Conservation (phyloP, 2,329 filamentous ascomycete species). For the Colletotrichum costaricense region DNA sequence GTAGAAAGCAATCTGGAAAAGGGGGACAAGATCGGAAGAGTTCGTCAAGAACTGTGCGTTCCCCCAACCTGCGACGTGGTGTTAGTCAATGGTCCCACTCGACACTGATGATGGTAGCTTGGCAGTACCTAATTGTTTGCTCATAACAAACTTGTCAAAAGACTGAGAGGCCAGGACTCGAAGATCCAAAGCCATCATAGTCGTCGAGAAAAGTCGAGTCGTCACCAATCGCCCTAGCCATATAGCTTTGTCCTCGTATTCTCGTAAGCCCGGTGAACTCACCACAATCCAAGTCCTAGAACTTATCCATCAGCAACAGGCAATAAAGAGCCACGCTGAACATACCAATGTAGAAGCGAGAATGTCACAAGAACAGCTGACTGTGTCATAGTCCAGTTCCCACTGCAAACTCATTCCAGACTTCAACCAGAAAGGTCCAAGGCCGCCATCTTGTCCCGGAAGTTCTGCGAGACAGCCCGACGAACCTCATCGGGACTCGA, state of each 20-base stretch:
- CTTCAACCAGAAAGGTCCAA: slow-evolving; percentile 27
- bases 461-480: slow-evolving; percentile 32
- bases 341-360: not conserved
- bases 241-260: not conserved
- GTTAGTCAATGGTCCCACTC: slow-evolving; percentile 28
- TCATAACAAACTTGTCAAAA: not conserved
- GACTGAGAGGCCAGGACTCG: not conserved
- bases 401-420: not conserved
- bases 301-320: not conserved
- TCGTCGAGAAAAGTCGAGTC: not conserved
- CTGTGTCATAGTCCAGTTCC: not conserved
- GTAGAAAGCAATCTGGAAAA: not conserved
- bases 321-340: not conserved
- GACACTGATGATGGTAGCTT: slow-evolving; percentile 14
- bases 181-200: not conserved
- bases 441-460: slow-evolving; percentile 20
- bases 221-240: not conserved
- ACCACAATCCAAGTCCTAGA: not conserved
- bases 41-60: not conserved
- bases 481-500: slow-evolving; percentile 28
- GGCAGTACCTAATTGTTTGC: slow-evolving; percentile 30
- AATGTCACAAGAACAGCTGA: not conserved
- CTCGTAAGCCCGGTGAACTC: not conserved
- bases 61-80: not conserved
- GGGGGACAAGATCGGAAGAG: not conserved